Percentiles rank a stretch among this genome's conserved stretches.
These are phyloP conservation scores for Thoreauomyces humboldtii DNA, from an alignment of 192 early-diverging fungal species.

Conservation along the genomic window DNA sequence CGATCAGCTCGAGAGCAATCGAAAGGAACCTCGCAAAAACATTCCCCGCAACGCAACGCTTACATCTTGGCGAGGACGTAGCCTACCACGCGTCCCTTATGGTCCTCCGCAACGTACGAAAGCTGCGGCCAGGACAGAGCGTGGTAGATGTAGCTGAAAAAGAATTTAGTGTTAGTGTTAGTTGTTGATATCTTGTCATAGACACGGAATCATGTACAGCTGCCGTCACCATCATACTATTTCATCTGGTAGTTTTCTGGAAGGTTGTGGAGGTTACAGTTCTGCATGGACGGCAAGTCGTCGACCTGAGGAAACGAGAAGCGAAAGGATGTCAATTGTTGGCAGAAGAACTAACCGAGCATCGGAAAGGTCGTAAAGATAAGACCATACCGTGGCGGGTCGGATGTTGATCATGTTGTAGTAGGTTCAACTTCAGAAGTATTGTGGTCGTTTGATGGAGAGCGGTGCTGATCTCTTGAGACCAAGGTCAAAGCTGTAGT, in stretches of 20 bases:
- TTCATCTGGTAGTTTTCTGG: constrained; percentile 99
- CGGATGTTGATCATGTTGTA: constrained; percentile 66
- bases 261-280: constrained; percentile 94
- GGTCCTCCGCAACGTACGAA: constrained; percentile 91
- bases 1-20: too few relatives aligned
- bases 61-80: constrained; percentile 98
- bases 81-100: constrained; percentile 88
- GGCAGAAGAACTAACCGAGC: neutral
- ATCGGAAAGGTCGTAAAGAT: neutral
- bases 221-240: too few relatives aligned
- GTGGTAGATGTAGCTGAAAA: constrained; percentile 71
- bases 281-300: constrained; percentile 91
- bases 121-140: constrained; percentile 67
- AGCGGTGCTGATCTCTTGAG: too few relatives aligned
- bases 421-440: too few relatives aligned
- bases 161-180: too few relatives aligned
- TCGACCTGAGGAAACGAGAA: constrained; percentile 52
- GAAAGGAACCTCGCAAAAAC: too few relatives aligned
- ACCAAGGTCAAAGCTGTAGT: too few relatives aligned
- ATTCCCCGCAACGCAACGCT: too few relatives aligned
- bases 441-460: too few relatives aligned
- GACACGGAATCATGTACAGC: too few relatives aligned
- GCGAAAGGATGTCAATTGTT: neutral
- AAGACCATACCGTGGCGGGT: constrained; percentile 63
- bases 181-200: too few relatives aligned